phyloP scores from a whole-genome alignment of 768 basidiomycete genomes.

The Boletus reticuloceps region DNA sequence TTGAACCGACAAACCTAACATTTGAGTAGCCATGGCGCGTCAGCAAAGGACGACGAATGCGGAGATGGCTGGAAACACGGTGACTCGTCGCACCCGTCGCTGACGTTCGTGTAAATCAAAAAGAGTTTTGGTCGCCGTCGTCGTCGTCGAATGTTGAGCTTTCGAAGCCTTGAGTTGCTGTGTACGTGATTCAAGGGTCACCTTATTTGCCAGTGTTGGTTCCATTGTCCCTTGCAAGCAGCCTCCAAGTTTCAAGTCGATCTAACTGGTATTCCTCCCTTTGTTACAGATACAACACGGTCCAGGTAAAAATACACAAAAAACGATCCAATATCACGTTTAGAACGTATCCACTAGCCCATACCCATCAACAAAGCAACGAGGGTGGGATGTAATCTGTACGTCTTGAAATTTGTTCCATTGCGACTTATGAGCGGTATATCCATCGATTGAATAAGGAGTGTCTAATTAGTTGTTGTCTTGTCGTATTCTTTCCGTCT shows the following conservation, averaged over 20 bases:
- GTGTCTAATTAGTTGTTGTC: slow-evolving; percentile 11
- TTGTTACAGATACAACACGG: slow-evolving; percentile 22
- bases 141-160: slow-evolving; percentile 3
- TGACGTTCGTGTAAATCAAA: background rate
- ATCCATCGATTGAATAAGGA: slow-evolving; percentile 16
- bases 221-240: background rate
- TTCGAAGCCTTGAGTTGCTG: background rate
- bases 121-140: slow-evolving; percentile 5
- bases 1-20: slow-evolving; percentile 19
- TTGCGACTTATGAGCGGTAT: slow-evolving; percentile 14
- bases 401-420: slow-evolving; percentile 11
- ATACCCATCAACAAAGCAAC: slow-evolving; percentile 13
- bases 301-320: slow-evolving; percentile 23
- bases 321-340: background rate
- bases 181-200: background rate
- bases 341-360: slow-evolving; percentile 4
- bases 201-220: slow-evolving; percentile 26
- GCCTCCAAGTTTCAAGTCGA: background rate
- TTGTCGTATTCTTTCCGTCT: slow-evolving; percentile 3
- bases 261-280: background rate
- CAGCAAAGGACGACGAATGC: slow-evolving; percentile 1
- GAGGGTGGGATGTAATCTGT: slow-evolving; percentile 2
- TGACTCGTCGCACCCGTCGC: slow-evolving; percentile 9
- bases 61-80: background rate
- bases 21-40: slow-evolving; percentile 21